These are phyloP conservation scores for Entamoeba invadens DNA, from an alignment of 208 protist genomes.

Conservation along the genomic window DNA sequence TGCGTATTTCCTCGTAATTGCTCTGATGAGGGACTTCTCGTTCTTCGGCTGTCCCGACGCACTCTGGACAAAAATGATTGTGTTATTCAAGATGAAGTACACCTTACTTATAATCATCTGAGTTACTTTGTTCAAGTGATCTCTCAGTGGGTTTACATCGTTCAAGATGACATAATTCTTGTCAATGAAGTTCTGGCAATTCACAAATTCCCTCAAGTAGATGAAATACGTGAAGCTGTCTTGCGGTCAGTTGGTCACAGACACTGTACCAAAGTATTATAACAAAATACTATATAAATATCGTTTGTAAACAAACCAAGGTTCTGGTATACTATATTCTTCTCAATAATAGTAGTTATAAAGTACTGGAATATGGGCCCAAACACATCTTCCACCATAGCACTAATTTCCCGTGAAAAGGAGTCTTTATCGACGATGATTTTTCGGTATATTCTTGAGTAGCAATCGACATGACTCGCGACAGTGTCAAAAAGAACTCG, in stretches of 20 bases:
- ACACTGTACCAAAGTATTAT: too few relatives aligned
- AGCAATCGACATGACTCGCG: background rate
- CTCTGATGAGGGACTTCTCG: background rate
- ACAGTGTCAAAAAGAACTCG: background rate
- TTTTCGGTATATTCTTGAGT: background rate
- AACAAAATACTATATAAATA: too few relatives aligned
- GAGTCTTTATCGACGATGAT: background rate
- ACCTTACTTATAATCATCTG: background rate
- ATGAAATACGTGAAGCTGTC: background rate
- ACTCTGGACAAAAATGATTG: background rate
- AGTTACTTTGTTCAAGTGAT: background rate
- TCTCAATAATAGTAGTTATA: background rate
- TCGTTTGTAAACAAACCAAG: too few relatives aligned
- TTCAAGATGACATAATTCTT: background rate
- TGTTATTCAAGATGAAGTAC: background rate
- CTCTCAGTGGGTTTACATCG: background rate
- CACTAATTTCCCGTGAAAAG: background rate
- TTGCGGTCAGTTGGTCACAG: too few relatives aligned
- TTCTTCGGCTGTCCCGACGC: background rate
- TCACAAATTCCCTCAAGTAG: background rate
- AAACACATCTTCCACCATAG: background rate
- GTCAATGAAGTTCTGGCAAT: background rate
- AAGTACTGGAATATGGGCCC: background rate
- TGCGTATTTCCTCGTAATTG: background rate
- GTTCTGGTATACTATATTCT: background rate